Evolutionary conservation across 352 stramenopile species (phyloP).

Genomic region (Phytophthora hybrid): DNA sequence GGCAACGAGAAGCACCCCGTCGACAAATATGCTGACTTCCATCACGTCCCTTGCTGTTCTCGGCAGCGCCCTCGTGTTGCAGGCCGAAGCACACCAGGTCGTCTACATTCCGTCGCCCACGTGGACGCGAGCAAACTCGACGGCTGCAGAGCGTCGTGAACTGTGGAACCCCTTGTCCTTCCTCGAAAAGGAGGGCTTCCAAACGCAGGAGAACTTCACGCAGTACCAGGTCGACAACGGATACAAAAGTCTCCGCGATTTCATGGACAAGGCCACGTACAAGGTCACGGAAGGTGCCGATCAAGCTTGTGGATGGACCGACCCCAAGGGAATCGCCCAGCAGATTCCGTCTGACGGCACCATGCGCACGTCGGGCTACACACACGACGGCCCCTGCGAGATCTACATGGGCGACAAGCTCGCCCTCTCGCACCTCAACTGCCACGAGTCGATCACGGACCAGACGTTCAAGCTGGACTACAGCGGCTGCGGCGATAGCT

Average conservation of each 20-base stretch:
- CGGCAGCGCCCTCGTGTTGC: conserved; percentile 23
- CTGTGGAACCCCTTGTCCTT: conserved; percentile 55
- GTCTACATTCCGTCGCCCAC: conserved; percentile 51
- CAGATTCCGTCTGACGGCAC: conserved; percentile 42
- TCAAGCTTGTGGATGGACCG: conserved; percentile 45
- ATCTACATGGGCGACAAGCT: conserved; percentile 54
- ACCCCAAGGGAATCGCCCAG: conserved; percentile 38
- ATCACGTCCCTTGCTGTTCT: conserved; percentile 22
- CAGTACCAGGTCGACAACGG: conserved; percentile 46
- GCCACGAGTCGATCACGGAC: conserved; percentile 43
- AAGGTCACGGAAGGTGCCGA: conserved; percentile 38
- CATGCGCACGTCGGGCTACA: conserved; percentile 57
- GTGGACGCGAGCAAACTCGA: conserved; percentile 40
- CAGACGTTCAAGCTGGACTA: conserved; percentile 45
- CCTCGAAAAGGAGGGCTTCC: conserved; percentile 55
- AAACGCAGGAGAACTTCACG: conserved; percentile 55
- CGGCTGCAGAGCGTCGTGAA: conserved; percentile 34
- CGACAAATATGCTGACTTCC: conserved; percentile 19
- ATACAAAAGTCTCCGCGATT: conserved; percentile 53
- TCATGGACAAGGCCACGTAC: conserved; percentile 54
- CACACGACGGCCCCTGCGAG: conserved; percentile 50
- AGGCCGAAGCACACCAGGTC: conserved; percentile 45
- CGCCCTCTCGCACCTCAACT: conserved; percentile 43
- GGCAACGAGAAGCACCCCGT: neutral
- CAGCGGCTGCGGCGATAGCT: conserved; percentile 43